Conservation (phyloP, 2,329 filamentous ascomycete genomes). For the Monilinia polystroma region DNA sequence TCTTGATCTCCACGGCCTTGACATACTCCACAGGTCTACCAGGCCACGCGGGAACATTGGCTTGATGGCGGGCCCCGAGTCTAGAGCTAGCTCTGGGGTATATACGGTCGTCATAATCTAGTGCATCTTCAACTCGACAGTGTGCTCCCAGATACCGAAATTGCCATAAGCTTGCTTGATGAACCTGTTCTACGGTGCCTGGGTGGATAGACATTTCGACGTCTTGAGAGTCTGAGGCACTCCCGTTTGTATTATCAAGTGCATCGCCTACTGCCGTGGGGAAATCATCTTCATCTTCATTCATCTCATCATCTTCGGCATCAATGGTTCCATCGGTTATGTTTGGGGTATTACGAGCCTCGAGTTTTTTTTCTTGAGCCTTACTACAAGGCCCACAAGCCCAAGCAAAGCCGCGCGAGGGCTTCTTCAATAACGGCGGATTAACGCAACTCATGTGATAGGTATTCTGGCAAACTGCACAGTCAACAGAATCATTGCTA, state of each 20-base stretch:
- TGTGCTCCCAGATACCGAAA: constrained; percentile 95
- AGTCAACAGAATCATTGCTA: constrained; percentile 93
- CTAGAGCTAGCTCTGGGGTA: constrained; percentile 94
- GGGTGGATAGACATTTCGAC: constrained; percentile 56
- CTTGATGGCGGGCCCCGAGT: constrained; percentile 87
- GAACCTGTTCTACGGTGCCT: constrained; percentile 80
- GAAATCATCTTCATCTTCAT: constrained; percentile 73
- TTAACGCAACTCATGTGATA: constrained; percentile 99
- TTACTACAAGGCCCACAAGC: constrained; percentile 94
- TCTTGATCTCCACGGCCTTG: constrained; percentile 83
- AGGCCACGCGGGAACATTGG: constrained; percentile 79
- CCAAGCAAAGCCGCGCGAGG: constrained; percentile 96
- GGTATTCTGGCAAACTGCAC: constrained; percentile 88
- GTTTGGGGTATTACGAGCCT: constrained; percentile 82
- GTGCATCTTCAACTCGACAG: constrained; percentile 88
- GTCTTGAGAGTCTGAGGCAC: constrained; percentile 58
- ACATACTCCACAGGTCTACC: constrained; percentile 87
- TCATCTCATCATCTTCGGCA: constrained; percentile 60
- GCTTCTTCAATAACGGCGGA: constrained; percentile 90
- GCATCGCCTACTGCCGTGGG: constrained; percentile 50
- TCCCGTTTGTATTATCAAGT: constrained; percentile 51
- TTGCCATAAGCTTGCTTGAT: constrained; percentile 92
- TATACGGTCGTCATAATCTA: constrained; percentile 96
- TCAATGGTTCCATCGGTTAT: constrained; percentile 65
- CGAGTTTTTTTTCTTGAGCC: constrained; percentile 89